Percentiles rank a stretch among this genome's conserved stretches.
Conservation (phyloP, 805 yeast genomes). For the Candida nitratophila region DNA sequence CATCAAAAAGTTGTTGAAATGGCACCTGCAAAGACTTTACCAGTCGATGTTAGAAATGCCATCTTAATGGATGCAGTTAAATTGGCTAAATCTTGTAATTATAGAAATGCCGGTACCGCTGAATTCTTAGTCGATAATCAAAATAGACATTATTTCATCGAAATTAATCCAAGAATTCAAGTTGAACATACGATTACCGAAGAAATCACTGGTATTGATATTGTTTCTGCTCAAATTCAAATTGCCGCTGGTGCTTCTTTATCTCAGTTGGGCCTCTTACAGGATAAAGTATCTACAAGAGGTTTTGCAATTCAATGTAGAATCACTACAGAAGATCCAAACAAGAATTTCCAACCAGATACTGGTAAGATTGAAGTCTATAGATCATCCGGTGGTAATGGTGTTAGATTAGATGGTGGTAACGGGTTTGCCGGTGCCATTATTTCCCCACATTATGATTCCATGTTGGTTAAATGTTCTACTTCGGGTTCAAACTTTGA, state of each 20-base stretch:
- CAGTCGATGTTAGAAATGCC: slow-evolving; percentile 78
- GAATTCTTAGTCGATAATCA: slow-evolving; percentile 91
- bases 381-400: slow-evolving; percentile 98
- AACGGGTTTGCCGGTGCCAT: slow-evolving; percentile 96
- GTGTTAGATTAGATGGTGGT: slow-evolving; percentile 98
- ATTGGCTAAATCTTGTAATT: slow-evolving; percentile 81
- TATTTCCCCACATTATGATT: slow-evolving; percentile 95
- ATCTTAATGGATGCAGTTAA: slow-evolving; percentile 92
- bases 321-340: slow-evolving; percentile 96
- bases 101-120: slow-evolving; percentile 97
- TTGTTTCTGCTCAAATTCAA: slow-evolving; percentile 97
- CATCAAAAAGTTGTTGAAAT: slow-evolving; percentile 98
- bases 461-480: slow-evolving; percentile 95
- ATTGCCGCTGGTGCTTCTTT: slow-evolving; percentile 97
- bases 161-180: slow-evolving; percentile 96
- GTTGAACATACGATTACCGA: slow-evolving; percentile 99
- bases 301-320: slow-evolving; percentile 99
- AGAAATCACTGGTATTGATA: slow-evolving; percentile 96
- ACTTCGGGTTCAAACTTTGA: slow-evolving; percentile 97
- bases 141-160: slow-evolving; percentile 95
- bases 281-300: slow-evolving; percentile 90
- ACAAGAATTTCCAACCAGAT: slow-evolving; percentile 96
- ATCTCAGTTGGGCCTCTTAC: slow-evolving; percentile 84
- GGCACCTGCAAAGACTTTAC: slow-evolving; percentile 93
- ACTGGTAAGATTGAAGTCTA: slow-evolving; percentile 97